Conservation (phyloP, 208 protist genomes). For the Trypanosoma lewisi region DNA sequence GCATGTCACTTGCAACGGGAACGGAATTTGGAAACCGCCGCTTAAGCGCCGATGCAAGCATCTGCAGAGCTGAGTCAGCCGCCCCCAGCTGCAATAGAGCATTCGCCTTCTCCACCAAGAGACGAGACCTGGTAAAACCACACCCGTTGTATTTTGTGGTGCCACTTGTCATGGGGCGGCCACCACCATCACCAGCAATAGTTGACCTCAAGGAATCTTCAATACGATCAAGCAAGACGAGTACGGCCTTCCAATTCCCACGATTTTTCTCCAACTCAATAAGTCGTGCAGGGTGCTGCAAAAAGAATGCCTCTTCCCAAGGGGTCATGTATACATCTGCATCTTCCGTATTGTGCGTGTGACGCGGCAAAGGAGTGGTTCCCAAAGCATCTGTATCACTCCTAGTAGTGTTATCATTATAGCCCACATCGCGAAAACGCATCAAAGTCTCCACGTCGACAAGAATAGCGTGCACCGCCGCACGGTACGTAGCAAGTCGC, state of each 20-base stretch:
- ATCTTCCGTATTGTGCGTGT: not conserved
- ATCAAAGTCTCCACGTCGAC: conserved; percentile 20
- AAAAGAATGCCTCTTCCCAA: conserved; percentile 31
- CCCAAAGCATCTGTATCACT: no score
- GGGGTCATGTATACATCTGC: conserved; percentile 13
- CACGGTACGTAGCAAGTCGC: conserved; percentile 19
- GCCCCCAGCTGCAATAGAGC: conserved; percentile 28
- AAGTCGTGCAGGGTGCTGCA: conserved; percentile 21
- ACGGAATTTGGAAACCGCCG: not conserved
- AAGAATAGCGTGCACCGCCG: conserved; percentile 21
- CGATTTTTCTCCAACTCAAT: conserved; percentile 26
- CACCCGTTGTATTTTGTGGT: not conserved
- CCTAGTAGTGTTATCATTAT: not conserved
- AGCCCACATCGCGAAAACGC: conserved; percentile 9
- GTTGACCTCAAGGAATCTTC: not conserved
- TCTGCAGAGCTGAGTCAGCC: conserved; percentile 14
- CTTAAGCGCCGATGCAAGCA: conserved; percentile 18
- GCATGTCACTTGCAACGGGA: not conserved
- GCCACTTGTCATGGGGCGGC: not conserved
- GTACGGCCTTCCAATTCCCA: conserved; percentile 33
- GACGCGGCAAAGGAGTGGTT: not conserved
- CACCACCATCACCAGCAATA: not conserved
- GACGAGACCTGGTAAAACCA: conserved; percentile 8
- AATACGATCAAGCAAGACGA: conserved; percentile 35
- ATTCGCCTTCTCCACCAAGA: conserved; percentile 27